Percentiles rank a stretch among this genome's conserved stretches.
Conservation (phyloP, 768 basidiomycete genomes). For the Agaricus subrufescens region DNA sequence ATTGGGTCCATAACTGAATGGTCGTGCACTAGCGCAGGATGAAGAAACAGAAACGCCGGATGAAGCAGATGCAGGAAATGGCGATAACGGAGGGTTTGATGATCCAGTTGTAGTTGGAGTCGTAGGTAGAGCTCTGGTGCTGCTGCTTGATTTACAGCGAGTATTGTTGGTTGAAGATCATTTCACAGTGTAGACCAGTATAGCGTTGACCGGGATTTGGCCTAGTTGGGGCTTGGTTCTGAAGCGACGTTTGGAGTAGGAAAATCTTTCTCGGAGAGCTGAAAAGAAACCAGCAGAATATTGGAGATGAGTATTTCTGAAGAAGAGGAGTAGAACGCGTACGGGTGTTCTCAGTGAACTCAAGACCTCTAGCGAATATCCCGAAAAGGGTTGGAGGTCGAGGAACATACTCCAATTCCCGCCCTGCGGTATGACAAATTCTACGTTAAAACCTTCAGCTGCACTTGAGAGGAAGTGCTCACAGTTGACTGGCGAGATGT, state of each 20-base stretch:
- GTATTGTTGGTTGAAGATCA: background rate
- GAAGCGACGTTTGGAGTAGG: background rate
- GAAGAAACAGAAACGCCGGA: background rate
- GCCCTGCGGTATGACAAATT: no score
- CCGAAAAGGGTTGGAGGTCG: no score
- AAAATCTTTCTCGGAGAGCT: background rate
- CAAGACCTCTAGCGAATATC: constrained; percentile 2
- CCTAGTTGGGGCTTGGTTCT: background rate
- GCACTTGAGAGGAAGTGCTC: no score
- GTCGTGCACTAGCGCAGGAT: background rate
- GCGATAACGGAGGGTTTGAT: background rate
- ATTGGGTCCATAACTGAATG: background rate
- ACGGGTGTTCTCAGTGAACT: constrained; percentile 2
- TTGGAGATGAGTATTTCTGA: background rate
- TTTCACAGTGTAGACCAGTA: background rate
- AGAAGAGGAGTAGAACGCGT: background rate
- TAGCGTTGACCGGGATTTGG: background rate
- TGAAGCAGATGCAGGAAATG: background rate
- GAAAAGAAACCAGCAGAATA: background rate
- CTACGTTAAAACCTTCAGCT: no score
- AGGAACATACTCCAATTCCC: no score
- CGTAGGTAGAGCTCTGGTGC: background rate
- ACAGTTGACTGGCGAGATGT: no score
- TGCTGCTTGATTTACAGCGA: background rate
- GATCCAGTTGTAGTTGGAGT: background rate